Base-by-base conservation (phyloP, 192 early-diverging fungal species). In the Phycomyces blakesleeanus region DNA sequence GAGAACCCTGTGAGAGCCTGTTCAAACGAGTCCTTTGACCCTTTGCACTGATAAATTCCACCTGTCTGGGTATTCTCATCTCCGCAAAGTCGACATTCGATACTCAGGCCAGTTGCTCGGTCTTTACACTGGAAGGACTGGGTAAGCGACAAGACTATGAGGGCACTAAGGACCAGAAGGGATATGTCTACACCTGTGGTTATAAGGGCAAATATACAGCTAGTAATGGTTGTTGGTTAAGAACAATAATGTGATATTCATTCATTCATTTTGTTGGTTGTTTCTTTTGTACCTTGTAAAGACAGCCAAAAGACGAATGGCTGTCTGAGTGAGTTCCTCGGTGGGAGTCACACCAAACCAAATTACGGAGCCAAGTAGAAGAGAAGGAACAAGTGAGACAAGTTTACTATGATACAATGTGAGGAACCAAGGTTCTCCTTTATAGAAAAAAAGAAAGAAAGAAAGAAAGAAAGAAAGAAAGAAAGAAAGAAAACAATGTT, bases 1-100 rank as follows among this genome's bases (percentile, higher is more conserved):
- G 82, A 79, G 59, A 89, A 91, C 0, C 89, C 87, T 15, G 76
- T 76, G 6, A 87, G 64, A 0, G 84, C 78, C 20, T 81, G 80
- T 1, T 79, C 70, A 69, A 89, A 89, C 34, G 85, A 75, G 37
- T 83, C 81, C 24, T 81, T 78, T 14, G 76, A 71, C 0, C 78
- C 80, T 29, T 79, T 71, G 59, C 87, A 89, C 39, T 81, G 74
- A 75, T 83, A 85, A 0, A 60, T 34, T 0, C 37, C 51, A 40
- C 74, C 71, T 26, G 67, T 71, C 55, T 51, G n/a, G 16, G 42
- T 47, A 10, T 63, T 41, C 0, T 52, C 57, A 20, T 71, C 66
- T 10, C 63, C 69, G 57, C 85, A 87, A 21, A 71, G 72, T 59
- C 74, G 70, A 57, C 85, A 87, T 64, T 85, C 83, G 7, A 83